Conservation (phyloP, 805 yeast species). For the Metschnikowia peoriensis region DNA sequence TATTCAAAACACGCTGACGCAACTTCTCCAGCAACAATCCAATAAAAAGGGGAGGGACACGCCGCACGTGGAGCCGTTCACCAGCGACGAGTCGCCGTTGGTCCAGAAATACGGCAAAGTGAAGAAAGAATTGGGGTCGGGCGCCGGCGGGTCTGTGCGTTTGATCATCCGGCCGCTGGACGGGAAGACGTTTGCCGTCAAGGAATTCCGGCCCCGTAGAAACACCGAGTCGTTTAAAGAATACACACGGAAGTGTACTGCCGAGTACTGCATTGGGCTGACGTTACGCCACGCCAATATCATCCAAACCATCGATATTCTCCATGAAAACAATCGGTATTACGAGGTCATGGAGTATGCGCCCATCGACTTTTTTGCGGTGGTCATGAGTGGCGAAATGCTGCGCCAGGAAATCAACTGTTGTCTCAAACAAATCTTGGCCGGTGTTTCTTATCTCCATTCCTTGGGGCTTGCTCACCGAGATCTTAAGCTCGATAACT, state of each 20-base stretch:
- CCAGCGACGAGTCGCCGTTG: constrained; percentile 24
- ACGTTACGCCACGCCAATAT: constrained; percentile 80
- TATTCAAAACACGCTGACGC: constrained; percentile 18
- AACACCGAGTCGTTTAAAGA: constrained; percentile 70
- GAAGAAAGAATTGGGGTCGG: constrained; percentile 76
- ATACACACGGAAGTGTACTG: constrained; percentile 82
- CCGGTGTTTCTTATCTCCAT: constrained; percentile 74
- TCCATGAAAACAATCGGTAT: constrained; percentile 67
- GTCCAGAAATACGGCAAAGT: constrained; percentile 65
- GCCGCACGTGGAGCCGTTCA: constrained; percentile 17
- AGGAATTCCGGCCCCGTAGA: constrained; percentile 73
- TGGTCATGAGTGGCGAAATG: constrained; percentile 85
- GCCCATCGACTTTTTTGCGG: constrained; percentile 80
- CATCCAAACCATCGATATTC: constrained; percentile 74
- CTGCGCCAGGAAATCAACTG: constrained; percentile 79
- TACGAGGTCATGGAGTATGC: constrained; percentile 94
- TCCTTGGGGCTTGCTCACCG: constrained; percentile 79
- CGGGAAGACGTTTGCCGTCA: constrained; percentile 74
- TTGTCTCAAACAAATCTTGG: constrained; percentile 69
- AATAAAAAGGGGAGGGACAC: constrained; percentile 20
- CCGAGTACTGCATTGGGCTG: constrained; percentile 85
- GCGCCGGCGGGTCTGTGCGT: constrained; percentile 88
- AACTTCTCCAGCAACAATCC: constrained; percentile 26
- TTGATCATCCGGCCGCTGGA: constrained; percentile 66
- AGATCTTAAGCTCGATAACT: constrained; percentile 78